Conservation (phyloP, 2,329 filamentous ascomycete species). For the Pseudogymnoascus sp. region DNA sequence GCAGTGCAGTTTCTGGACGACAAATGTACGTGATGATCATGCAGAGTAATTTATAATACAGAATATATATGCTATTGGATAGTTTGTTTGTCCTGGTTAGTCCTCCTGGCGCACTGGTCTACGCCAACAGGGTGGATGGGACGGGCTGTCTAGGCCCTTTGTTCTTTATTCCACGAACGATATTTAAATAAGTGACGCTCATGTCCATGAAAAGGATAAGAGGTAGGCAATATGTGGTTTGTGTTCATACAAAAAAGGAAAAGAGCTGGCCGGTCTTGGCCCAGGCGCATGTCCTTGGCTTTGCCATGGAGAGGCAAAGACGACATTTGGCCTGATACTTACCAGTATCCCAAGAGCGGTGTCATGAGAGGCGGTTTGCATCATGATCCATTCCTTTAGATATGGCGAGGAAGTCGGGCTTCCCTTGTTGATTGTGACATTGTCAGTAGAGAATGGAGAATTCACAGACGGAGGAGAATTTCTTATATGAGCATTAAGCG, state of each 20-base stretch:
- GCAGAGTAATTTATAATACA: constrained; percentile 4
- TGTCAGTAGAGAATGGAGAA: neutral
- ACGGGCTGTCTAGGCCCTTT: constrained; percentile 33
- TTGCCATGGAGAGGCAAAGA: neutral
- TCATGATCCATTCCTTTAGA: neutral
- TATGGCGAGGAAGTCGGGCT: neutral
- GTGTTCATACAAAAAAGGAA: neutral
- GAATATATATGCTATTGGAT: constrained; percentile 8
- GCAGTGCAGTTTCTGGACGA: neutral
- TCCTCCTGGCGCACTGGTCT: constrained; percentile 31
- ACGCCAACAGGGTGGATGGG: constrained; percentile 33
- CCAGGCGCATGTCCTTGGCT: neutral
- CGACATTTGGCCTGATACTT: neutral
- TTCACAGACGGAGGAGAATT: neutral
- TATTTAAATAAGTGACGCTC: constrained; percentile 33
- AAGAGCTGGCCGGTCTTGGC: neutral
- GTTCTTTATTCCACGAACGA: constrained; percentile 32
- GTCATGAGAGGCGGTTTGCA: constrained; percentile 4
- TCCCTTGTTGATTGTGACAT: constrained; percentile 1
- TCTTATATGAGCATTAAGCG: constrained; percentile 9
- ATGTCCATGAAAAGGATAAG: constrained; percentile 29
- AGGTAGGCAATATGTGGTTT: constrained; percentile 34
- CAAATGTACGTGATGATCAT: neutral
- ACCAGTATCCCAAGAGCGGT: neutral
- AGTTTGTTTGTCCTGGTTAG: constrained; percentile 31